These are phyloP conservation scores for Saitoella complicata DNA, from an alignment of 805 yeast genomes.

Conservation along the genomic window DNA sequence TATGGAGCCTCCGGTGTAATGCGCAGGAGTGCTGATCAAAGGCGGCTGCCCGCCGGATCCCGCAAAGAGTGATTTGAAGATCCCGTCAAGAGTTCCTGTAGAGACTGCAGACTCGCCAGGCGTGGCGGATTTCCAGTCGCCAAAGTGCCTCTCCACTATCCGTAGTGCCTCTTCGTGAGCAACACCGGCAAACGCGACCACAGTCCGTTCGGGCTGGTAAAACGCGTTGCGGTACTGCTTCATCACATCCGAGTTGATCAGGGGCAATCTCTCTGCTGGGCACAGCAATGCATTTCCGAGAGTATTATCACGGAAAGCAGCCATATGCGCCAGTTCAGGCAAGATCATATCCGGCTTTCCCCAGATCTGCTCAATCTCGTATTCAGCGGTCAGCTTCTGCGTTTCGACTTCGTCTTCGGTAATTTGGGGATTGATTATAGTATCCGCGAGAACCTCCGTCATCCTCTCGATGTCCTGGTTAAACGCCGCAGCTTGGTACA, in stretches of 20 bases:
- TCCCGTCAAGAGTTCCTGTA: slow-evolving; percentile 4
- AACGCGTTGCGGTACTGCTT: slow-evolving; percentile 45
- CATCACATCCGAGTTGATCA: slow-evolving; percentile 37
- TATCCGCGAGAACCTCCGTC: slow-evolving; percentile 61
- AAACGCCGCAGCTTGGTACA: slow-evolving; percentile 91
- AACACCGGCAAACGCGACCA: slow-evolving; percentile 79
- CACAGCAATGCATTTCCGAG: slow-evolving; percentile 78
- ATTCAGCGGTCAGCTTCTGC: slow-evolving; percentile 55
- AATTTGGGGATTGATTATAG: slow-evolving; percentile 55
- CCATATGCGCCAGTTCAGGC: slow-evolving; percentile 79
- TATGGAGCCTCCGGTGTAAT: slow-evolving; percentile 40
- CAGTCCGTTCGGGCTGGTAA: slow-evolving; percentile 65
- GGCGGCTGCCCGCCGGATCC: slow-evolving; percentile 5
- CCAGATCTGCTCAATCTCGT: slow-evolving; percentile 71
- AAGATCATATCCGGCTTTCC: slow-evolving; percentile 67
- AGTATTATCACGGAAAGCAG: slow-evolving; percentile 58
- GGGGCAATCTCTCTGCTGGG: slow-evolving; percentile 49
- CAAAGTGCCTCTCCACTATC: slow-evolving; percentile 46
- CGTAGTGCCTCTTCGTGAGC: slow-evolving; percentile 51
- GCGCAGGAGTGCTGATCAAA: slow-evolving; percentile 22
- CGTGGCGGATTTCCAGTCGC: slow-evolving; percentile 33
- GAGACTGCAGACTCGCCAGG: slow-evolving; percentile 15
- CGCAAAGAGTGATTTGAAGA: slow-evolving; percentile 10
- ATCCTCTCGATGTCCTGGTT: slow-evolving; percentile 67
- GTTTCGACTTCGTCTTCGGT: slow-evolving; percentile 56